Conservation (phyloP, 192 early-diverging fungal species). For the Backusella circina region DNA sequence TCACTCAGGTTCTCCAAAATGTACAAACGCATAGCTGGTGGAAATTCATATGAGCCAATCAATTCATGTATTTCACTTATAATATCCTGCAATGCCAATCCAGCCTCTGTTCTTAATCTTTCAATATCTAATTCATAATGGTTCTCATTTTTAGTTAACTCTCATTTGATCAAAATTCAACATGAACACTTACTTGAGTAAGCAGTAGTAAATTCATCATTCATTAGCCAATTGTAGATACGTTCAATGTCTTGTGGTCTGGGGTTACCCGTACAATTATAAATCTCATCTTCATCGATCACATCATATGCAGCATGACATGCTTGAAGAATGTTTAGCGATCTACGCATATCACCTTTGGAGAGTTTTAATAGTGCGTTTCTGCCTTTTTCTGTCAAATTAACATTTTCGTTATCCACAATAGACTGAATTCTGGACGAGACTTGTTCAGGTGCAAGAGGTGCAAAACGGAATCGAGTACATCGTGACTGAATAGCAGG, state of each 20-base stretch:
- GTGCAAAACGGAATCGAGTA: constrained; percentile 94
- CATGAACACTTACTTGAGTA: constrained; percentile 53
- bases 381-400: constrained; percentile 77
- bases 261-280: constrained; percentile 91
- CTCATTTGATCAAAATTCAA: background rate
- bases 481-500: constrained; percentile 98
- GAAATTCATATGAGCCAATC: constrained; percentile 70
- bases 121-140: constrained; percentile 74
- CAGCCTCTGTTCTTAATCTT: constrained; percentile 75
- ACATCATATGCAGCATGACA: constrained; percentile 82
- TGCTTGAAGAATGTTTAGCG: constrained; percentile 93
- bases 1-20: constrained; percentile 82
- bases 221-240: constrained; percentile 76
- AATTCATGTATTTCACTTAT: constrained; percentile 72
- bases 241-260: constrained; percentile 81
- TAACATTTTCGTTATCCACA: constrained; percentile 69
- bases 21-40: constrained; percentile 58
- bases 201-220: constrained; percentile 80
- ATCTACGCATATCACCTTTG: constrained; percentile 95
- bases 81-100: constrained; percentile 90
- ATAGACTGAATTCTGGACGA: constrained; percentile 68
- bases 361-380: constrained; percentile 81
- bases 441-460: constrained; percentile 79
- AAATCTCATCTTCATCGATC: constrained; percentile 79
- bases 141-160: background rate